Conservation (phyloP, 352 stramenopile genomes). For the Phytopythium ostracodes region DNA sequence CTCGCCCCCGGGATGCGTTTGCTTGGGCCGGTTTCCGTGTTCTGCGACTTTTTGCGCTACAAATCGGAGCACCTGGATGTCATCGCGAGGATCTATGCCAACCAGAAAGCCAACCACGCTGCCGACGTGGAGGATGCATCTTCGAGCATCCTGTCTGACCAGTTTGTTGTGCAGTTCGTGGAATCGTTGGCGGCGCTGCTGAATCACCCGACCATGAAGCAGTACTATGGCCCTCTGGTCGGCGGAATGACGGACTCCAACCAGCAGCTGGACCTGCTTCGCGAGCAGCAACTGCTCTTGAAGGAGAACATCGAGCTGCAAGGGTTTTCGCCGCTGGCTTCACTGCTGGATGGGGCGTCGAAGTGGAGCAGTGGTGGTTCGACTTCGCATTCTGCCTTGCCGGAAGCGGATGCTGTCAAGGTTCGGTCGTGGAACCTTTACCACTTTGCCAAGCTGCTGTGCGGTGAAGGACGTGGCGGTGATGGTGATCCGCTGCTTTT, state of each 20-base stretch:
- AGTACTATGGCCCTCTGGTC: conserved; percentile 33
- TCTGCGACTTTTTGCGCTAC: conserved; percentile 58
- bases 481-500: conserved; percentile 61
- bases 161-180: conserved; percentile 38
- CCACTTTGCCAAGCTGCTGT: conserved; percentile 54
- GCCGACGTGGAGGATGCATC: conserved; percentile 12
- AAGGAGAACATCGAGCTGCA: conserved; percentile 75
- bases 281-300: conserved; percentile 42
- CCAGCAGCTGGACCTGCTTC: conserved; percentile 18
- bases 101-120: conserved; percentile 17
- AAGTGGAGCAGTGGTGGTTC: conserved; percentile 14
- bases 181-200: conserved; percentile 45
- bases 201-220: conserved; percentile 45
- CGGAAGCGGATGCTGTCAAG: conserved; percentile 43
- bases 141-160: conserved; percentile 1
- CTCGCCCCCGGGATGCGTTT: conserved; percentile 27
- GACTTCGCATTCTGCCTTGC: conserved; percentile 10
- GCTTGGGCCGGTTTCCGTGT: conserved; percentile 53
- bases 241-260: conserved; percentile 10
- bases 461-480: conserved; percentile 47
- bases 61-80: conserved; percentile 45
- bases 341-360: conserved; percentile 15
- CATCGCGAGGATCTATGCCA: conserved; percentile 16
- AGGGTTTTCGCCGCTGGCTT: conserved; percentile 55
- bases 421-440: conserved; percentile 62